phyloP scores from a whole-genome alignment of 805 yeast species.

The Kurtzmaniella fragi region DNA sequence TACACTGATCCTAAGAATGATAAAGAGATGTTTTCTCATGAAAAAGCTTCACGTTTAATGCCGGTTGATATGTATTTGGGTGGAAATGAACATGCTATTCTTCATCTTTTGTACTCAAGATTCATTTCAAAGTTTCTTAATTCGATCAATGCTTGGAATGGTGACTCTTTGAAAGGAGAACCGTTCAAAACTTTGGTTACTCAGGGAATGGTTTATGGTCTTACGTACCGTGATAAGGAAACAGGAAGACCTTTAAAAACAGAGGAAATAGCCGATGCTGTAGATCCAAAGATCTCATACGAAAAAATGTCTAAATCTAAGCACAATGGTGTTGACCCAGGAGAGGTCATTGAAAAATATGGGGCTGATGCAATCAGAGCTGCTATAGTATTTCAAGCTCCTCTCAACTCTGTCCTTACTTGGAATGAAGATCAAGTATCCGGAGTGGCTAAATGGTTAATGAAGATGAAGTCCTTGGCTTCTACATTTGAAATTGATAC shows the following conservation, averaged over 20 bases:
- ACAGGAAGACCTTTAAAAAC: conserved; percentile 76
- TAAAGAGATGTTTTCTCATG: conserved; percentile 46
- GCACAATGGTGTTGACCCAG: conserved; percentile 91
- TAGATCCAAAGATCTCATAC: conserved; percentile 53
- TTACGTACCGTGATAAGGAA: conserved; percentile 67
- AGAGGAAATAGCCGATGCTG: conserved; percentile 53
- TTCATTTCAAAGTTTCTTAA: conserved; percentile 78
- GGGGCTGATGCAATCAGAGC: conserved; percentile 97
- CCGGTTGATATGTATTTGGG: conserved; percentile 93
- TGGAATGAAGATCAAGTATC: conserved; percentile 90
- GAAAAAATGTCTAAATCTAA: conserved; percentile 98
- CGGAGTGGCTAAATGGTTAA: conserved; percentile 86
- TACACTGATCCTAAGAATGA: conserved; percentile 70
- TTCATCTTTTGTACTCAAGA: conserved; percentile 82
- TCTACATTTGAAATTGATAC: conserved; percentile 8
- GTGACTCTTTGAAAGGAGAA: conserved; percentile 56
- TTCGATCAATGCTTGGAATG: conserved; percentile 65
- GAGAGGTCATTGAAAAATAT: conserved; percentile 60
- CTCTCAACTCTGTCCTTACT: conserved; percentile 70
- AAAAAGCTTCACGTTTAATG: conserved; percentile 46
- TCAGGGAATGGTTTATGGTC: conserved; percentile 98
- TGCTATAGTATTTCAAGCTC: conserved; percentile 88
- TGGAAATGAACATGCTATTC: conserved; percentile 94
- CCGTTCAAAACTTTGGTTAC: conserved; percentile 80
- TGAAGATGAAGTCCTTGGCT: conserved; percentile 41